Percentiles rank a stretch among this genome's conserved stretches.
These are phyloP conservation scores for Phytophthora europaea DNA, from an alignment of 352 stramenopile genomes.

Conservation along the genomic window DNA sequence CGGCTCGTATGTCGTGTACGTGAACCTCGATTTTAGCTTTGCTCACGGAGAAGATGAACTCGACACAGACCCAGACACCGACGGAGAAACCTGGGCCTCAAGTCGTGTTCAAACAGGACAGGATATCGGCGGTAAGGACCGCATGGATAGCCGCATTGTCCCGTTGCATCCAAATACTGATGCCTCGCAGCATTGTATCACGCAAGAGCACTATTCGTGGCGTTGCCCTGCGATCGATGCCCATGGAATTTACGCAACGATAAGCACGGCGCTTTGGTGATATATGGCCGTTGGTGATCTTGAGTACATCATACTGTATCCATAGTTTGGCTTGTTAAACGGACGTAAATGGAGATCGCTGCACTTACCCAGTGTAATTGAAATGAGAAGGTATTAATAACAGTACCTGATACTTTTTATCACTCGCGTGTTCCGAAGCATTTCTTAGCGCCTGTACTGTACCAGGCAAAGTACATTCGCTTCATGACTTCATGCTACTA, in stretches of 20 bases:
- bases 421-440: no score
- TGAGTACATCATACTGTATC: no score
- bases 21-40: constrained; percentile 63
- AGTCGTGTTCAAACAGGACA: no score
- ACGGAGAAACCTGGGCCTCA: no score
- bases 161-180: not conserved
- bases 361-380: not conserved
- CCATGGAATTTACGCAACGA: no score
- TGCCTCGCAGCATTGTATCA: no score
- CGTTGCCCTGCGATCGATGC: not conserved
- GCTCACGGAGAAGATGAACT: constrained; percentile 84
- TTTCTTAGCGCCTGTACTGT: not conserved
- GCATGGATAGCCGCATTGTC: not conserved
- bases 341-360: not conserved
- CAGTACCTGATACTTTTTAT: no score
- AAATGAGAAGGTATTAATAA: not conserved
- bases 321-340: not conserved
- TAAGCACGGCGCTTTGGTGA: no score
- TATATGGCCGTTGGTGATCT: no score
- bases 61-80: no score
- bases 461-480: not conserved
- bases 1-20: constrained; percentile 38
- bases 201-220: not conserved
- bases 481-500: not conserved
- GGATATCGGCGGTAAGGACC: not conserved